Evolutionary conservation across 192 early-diverging fungal genomes (phyloP).

Genomic region (Phlyctochytrium planicorne): DNA sequence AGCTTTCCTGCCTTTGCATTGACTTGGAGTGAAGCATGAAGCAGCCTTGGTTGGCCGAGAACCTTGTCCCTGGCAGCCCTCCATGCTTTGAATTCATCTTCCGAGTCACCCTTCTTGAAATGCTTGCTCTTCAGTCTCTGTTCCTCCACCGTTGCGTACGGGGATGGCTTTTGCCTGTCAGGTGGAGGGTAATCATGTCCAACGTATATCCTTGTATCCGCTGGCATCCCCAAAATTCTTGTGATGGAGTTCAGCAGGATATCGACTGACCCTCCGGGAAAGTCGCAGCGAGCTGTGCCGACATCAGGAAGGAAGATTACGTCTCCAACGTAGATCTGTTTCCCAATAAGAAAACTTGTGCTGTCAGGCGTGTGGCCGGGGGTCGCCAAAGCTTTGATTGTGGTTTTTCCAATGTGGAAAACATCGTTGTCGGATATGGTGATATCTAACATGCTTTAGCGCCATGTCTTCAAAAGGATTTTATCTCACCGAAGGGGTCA

Average conservation of each 20-base stretch:
- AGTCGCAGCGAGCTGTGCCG: slow-evolving; percentile 31
- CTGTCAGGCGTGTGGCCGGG: slow-evolving; percentile 38
- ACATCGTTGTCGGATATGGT: slow-evolving; percentile 17
- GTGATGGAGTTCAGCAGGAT: slow-evolving; percentile 16
- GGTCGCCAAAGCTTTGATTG: not conserved
- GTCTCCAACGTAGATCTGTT: slow-evolving; percentile 31
- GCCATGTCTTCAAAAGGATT: too few relatives aligned
- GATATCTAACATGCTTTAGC: slow-evolving; percentile 15
- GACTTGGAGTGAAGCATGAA: slow-evolving; percentile 23
- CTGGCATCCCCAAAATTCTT: slow-evolving; percentile 14
- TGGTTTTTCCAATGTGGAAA: slow-evolving; percentile 12
- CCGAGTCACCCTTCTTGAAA: slow-evolving; percentile 1
- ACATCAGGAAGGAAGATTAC: slow-evolving; percentile 35
- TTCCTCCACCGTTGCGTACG: slow-evolving; percentile 17
- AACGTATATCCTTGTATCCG: slow-evolving; percentile 19
- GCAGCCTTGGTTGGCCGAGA: slow-evolving; percentile 17
- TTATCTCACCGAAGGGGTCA: too few relatives aligned
- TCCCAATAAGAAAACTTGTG: slow-evolving; percentile 23
- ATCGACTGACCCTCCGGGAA: slow-evolving; percentile 29
- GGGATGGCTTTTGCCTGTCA: not conserved
- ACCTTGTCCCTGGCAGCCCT: slow-evolving; percentile 15
- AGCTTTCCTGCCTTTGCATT: slow-evolving; percentile 9
- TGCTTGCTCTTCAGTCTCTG: slow-evolving; percentile 23
- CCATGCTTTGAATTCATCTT: slow-evolving; percentile 27
- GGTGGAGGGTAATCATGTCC: slow-evolving; percentile 32